Percentiles rank a stretch among this genome's conserved stretches.
Evolutionary conservation across 2,329 filamentous ascomycete genomes (phyloP).

Genomic region (Aspergillus udagawae): DNA sequence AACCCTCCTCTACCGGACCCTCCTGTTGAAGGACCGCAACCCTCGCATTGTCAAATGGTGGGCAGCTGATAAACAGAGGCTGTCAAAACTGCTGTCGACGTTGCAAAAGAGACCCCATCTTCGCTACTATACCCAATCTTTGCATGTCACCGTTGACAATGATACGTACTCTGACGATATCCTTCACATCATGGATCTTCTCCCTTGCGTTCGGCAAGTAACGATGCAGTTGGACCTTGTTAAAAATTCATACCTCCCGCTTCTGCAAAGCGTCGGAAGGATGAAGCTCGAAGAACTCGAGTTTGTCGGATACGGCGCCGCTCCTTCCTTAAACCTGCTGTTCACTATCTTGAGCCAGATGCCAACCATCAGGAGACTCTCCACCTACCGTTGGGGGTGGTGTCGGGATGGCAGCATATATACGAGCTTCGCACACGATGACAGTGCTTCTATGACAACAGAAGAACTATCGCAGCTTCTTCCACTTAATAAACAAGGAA

Average conservation of each 20-base stretch:
- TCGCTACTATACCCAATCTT: background rate
- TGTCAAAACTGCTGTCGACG: background rate
- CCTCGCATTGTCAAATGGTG: background rate
- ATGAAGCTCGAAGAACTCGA: background rate
- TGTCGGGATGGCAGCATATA: background rate
- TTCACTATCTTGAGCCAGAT: background rate
- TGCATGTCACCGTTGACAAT: background rate
- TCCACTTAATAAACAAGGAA: background rate
- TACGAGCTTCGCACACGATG: background rate
- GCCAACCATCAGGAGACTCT: background rate
- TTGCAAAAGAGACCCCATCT: background rate
- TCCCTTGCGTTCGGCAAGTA: background rate
- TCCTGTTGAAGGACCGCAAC: background rate
- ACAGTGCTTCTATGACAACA: background rate
- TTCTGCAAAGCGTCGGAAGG: background rate
- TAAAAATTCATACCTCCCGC: background rate
- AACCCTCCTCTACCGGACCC: background rate
- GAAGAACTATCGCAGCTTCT: background rate
- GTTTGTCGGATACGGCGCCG: background rate
- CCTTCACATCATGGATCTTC: background rate
- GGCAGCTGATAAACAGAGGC: background rate
- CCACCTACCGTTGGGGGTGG: background rate
- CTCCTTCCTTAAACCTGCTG: background rate
- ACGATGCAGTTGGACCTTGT: background rate
- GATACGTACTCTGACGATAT: background rate